These are phyloP conservation scores for Stachybotrys echinatus DNA, from an alignment of 2,329 filamentous ascomycete species.

Conservation along the genomic window DNA sequence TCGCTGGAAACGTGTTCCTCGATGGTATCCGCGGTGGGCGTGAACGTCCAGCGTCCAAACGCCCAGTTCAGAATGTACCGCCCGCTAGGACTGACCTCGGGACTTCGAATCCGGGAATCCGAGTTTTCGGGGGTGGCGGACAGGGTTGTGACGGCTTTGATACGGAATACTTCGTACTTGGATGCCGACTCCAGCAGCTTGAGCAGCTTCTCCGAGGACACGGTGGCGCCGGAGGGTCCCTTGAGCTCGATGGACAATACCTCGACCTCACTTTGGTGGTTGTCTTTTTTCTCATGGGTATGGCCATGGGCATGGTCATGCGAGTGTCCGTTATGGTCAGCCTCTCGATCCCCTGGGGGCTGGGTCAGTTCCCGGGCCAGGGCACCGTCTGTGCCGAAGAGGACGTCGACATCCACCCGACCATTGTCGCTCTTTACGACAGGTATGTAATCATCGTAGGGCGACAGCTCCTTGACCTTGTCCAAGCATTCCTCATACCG, in stretches of 20 bases:
- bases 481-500: conserved; percentile 75
- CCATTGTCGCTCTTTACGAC: conserved; percentile 84
- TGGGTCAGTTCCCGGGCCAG: conserved; percentile 55
- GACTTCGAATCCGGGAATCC: conserved; percentile 37
- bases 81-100: conserved; percentile 21
- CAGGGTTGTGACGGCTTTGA: conserved; percentile 65
- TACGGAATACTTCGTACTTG: conserved; percentile 93
- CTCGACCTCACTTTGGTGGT: conserved; percentile 82
- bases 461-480: conserved; percentile 63
- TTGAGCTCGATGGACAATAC: conserved; percentile 76
- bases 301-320: conserved; percentile 23
- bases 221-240: conserved; percentile 28
- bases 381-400: conserved; percentile 85
- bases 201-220: conserved; percentile 58
- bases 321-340: conserved; percentile 25
- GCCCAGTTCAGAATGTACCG: conserved; percentile 97
- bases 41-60: conserved; percentile 93
- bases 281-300: conserved; percentile 32
- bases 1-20: conserved; percentile 51
- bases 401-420: conserved; percentile 67
- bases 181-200: conserved; percentile 66
- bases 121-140: conserved; percentile 43
- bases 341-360: conserved; percentile 21
- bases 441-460: conserved; percentile 64
- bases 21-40: conserved; percentile 39